Base-by-base conservation (phyloP, 805 yeast genomes). In the Ogataea polymorpha region DNA sequence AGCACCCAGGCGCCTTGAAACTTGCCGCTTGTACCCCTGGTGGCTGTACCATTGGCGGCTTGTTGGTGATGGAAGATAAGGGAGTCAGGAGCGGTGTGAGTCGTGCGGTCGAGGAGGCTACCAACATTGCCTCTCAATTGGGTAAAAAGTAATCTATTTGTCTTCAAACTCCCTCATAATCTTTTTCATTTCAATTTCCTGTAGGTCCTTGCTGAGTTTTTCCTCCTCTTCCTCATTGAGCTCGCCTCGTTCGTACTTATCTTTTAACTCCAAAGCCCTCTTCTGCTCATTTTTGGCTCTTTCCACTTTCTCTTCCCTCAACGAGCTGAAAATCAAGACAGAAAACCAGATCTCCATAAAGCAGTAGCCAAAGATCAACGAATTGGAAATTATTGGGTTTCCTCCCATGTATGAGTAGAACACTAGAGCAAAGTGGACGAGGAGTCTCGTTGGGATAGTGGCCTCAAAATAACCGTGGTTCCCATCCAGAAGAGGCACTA, bases 31-130 rank as follows among this genome's bases (percentile, higher is more conserved):
- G 96, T 60, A 93, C 99, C 0, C 99, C 99, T 17, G 99, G 93
- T 23, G 99, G 99, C 24, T 90, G 97, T 37, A 93, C 99, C 4
- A 93, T 93, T 61, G 96, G 96, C 8, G 99, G 99, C 0, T 70
- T 93, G 44, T 74, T 91, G 63, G 87, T 81, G 49, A 80, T 93
- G 83, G 99, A 93, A 68, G 96, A 88, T 51, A 79, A 79, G 35
- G 95, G 91, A 37, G 85, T 93, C 34, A 82, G 96, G 67, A 76
- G 87, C 33, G 91, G 88, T 17, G 84, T 93, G 54, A 79, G 95
- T 35, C 75, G 88, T 55, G 96, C 95, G 28, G 84, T 93, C 18
- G 88, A 86, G 62, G 95, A 88, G 60, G 91, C 97, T 25, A 87
- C 97, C n/a, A 74, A 74, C 44, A 84, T 89, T 41, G 89, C 96